phyloP scores from a whole-genome alignment of 352 stramenopile species.

The Globisporangium barbulae region DNA sequence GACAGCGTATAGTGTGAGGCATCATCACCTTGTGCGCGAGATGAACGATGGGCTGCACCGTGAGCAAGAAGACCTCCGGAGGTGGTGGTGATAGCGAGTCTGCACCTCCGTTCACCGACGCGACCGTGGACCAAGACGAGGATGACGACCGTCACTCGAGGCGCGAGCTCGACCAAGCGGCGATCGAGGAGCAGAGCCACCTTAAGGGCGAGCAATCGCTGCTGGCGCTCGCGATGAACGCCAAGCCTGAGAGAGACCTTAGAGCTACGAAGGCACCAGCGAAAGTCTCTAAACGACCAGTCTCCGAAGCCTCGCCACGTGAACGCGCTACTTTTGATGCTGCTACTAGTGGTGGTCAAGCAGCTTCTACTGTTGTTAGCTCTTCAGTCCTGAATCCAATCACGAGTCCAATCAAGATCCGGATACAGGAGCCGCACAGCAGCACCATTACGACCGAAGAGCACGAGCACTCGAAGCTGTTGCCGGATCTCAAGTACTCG shows the following conservation, averaged over 20 bases:
- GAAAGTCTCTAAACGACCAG: neutral
- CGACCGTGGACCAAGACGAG: neutral
- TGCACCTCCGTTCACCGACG: neutral
- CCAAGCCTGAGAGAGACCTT: neutral
- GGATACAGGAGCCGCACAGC: constrained; percentile 12
- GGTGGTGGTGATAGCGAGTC: too few relatives aligned
- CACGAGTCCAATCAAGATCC: constrained; percentile 15
- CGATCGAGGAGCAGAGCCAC: constrained; percentile 16
- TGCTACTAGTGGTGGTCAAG: neutral
- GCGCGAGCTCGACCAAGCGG: constrained; percentile 2
- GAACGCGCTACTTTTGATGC: neutral
- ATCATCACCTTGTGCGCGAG: neutral
- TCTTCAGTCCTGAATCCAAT: neutral
- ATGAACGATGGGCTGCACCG: constrained; percentile 15
- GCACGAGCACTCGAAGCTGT: constrained; percentile 12
- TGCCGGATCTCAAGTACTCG: constrained; percentile 15
- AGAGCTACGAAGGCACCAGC: neutral
- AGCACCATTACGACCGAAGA: constrained; percentile 13
- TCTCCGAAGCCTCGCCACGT: neutral
- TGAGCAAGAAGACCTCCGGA: constrained; percentile 6
- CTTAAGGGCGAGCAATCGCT: constrained; percentile 17
- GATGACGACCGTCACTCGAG: neutral
- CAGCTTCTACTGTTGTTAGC: neutral
- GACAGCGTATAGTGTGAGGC: neutral
- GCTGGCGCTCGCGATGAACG: constrained; percentile 14